phyloP scores from a whole-genome alignment of 495 filamentous ascomycete genomes.

The Choiromyces venosus region DNA sequence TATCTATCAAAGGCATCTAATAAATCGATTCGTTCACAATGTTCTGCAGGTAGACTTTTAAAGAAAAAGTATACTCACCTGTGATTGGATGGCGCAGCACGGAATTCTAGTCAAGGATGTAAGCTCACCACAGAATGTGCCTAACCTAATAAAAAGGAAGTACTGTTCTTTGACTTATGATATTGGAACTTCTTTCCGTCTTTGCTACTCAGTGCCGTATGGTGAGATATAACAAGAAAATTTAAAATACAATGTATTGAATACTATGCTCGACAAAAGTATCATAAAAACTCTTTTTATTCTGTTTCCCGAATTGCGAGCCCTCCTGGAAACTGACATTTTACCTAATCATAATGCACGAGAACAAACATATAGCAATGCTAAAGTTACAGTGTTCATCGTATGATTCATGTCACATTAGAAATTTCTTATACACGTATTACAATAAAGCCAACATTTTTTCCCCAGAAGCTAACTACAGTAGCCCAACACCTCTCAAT shows the following conservation, averaged over 20 bases:
- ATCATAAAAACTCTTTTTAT: not conserved
- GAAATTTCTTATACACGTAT: not conserved
- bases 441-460: not conserved
- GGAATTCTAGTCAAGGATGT: not conserved
- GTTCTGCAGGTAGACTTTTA: not conserved
- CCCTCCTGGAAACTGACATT: not conserved
- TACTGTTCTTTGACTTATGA: not conserved
- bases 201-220: not conserved
- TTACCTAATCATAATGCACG: not conserved
- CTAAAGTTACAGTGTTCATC: not conserved
- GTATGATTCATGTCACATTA: not conserved
- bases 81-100: not conserved
- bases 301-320: not conserved
- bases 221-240: not conserved
- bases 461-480: not conserved
- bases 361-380: no score
- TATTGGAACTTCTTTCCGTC: not conserved
- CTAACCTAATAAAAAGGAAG: not conserved
- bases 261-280: not conserved
- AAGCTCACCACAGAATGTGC: not conserved
- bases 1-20: not conserved
- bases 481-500: not conserved
- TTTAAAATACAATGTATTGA: no score
- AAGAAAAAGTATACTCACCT: not conserved
- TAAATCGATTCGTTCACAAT: conserved; percentile 1